These are phyloP conservation scores for Populus ilicifolia DNA, from an alignment of 345 rosid genomes.

Conservation along the genomic window DNA sequence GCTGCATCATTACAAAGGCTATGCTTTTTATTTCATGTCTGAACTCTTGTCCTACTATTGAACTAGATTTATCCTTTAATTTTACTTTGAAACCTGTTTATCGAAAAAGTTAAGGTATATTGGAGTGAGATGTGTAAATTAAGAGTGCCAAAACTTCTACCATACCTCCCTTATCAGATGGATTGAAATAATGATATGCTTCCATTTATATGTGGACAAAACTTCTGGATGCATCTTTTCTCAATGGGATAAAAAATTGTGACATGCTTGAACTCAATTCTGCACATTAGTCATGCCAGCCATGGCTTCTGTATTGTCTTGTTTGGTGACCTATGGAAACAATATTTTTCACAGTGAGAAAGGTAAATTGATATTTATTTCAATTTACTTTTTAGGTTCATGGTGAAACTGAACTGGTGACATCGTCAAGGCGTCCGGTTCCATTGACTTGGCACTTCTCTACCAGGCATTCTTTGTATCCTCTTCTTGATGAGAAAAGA, in stretches of 20 bases:
- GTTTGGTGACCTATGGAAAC: slow-evolving; percentile 4
- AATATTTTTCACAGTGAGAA: slow-evolving; percentile 12
- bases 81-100: not conserved
- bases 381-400: slow-evolving; percentile 59
- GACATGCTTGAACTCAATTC: not conserved
- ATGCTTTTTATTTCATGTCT: not conserved
- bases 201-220: not conserved
- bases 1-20: not conserved
- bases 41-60: not conserved
- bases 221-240: not conserved
- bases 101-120: no score
- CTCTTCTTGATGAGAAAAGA: slow-evolving; percentile 87
- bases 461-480: slow-evolving; percentile 61
- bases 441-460: slow-evolving; percentile 97
- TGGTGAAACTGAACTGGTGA: slow-evolving; percentile 81
- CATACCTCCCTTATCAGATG: no score
- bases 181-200: no score
- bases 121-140: no score
- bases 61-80: not conserved
- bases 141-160: no score
- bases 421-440: slow-evolving; percentile 86
- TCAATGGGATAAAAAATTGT: not conserved
- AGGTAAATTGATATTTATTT: slow-evolving; percentile 13
- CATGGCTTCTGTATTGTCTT: slow-evolving; percentile 14
- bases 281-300: not conserved